These are phyloP conservation scores for Mucor racemosus DNA, from an alignment of 371 early-diverging fungal genomes.

Conservation along the genomic window DNA sequence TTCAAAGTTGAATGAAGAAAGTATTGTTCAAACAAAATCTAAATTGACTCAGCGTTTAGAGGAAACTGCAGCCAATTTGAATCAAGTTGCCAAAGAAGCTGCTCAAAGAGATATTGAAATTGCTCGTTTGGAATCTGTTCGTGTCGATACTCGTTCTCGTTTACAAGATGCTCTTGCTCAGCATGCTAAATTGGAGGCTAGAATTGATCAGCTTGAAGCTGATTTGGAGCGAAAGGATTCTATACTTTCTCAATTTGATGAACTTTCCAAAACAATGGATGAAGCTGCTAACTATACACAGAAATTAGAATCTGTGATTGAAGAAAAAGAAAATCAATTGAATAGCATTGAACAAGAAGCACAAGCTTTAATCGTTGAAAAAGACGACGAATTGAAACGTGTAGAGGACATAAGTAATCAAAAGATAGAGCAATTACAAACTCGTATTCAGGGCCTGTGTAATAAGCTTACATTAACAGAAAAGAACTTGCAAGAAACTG, in stretches of 20 bases:
- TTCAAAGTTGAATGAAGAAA: slow-evolving; percentile 1
- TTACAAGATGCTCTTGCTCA: slow-evolving; percentile 16
- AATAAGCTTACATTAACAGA: slow-evolving; percentile 12
- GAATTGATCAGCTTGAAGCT: slow-evolving; percentile 6
- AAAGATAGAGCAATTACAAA: slow-evolving; percentile 11
- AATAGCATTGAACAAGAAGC: not conserved
- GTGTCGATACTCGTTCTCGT: slow-evolving; percentile 14
- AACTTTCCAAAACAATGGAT: not conserved
- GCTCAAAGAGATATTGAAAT: slow-evolving; percentile 17
- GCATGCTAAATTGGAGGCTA: not conserved
- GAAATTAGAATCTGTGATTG: not conserved
- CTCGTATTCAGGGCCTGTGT: slow-evolving; percentile 1
- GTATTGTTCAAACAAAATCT: slow-evolving; percentile 8
- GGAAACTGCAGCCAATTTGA: slow-evolving; percentile 8
- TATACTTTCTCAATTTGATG: not conserved
- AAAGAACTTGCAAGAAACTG: slow-evolving; percentile 8
- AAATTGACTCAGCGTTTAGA: slow-evolving; percentile 8
- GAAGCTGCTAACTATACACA: slow-evolving; percentile 1
- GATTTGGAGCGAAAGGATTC: slow-evolving; percentile 10
- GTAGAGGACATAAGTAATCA: not conserved
- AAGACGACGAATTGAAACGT: slow-evolving; percentile 3
- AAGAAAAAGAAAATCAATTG: slow-evolving; percentile 12
- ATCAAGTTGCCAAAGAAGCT: slow-evolving; percentile 13
- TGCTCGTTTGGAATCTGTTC: slow-evolving; percentile 12
- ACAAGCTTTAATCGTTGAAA: slow-evolving; percentile 2